These are phyloP conservation scores for Podospora sp. DNA, from an alignment of 495 filamentous ascomycete genomes.

Conservation along the genomic window DNA sequence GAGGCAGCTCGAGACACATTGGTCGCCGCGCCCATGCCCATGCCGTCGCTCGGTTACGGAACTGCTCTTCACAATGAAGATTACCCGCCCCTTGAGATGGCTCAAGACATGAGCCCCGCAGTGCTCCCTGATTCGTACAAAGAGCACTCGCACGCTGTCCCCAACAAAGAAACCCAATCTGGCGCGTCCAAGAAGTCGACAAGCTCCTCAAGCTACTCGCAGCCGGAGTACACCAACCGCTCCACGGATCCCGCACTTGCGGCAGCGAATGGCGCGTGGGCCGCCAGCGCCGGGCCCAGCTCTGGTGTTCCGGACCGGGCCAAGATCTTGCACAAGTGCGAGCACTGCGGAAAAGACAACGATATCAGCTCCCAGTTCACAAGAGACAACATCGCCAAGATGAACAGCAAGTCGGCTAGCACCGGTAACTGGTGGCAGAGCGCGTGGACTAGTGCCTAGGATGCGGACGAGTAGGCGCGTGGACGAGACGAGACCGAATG, in stretches of 20 bases:
- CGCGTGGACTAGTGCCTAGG: constrained; percentile 11
- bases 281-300: constrained; percentile 7
- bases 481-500: neutral
- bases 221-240: neutral
- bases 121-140: constrained; percentile 28
- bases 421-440: constrained; percentile 5
- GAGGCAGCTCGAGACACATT: neutral
- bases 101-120: constrained; percentile 20
- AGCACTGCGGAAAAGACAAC: constrained; percentile 27
- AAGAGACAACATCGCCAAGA: constrained; percentile 4
- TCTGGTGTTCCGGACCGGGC: constrained; percentile 10
- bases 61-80: too few species aligned
- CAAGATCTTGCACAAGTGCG: constrained; percentile 34
- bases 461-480: neutral
- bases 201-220: neutral
- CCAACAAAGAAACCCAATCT: neutral
- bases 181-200: neutral
- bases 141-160: neutral
- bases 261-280: constrained; percentile 29
- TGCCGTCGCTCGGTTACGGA: neutral
- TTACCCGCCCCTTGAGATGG: neutral
- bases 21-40: constrained; percentile 4
- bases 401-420: constrained; percentile 1
- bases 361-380: constrained; percentile 14
- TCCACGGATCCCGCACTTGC: constrained; percentile 23